Base-by-base conservation (phyloP, 108 stramenopile genomes). In the Cyclotella sp. region DNA sequence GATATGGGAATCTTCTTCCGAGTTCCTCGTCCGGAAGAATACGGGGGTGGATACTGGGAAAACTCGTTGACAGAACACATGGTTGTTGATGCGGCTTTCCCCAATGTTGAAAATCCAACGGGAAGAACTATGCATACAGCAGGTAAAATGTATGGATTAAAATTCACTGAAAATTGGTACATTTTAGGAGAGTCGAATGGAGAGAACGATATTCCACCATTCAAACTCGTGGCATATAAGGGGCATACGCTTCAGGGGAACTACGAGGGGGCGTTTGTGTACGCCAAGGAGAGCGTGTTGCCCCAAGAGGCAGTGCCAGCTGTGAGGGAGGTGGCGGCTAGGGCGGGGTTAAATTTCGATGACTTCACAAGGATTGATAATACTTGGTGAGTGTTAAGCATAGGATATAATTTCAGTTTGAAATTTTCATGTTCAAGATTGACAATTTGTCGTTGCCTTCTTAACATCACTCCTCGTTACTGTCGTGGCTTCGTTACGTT, bases 221-320 rank as follows among this genome's bases (percentile, higher is more conserved):
- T 89, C 76, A 93, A 90, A 52, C 83, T 98, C 42, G 96, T 98
- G 13, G 95, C 93, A 14, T 98, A 96, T 90, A 94, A 85, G 72
- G 97, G 97, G 12, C 96, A 98, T 73, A 98, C 97, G 7, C 84
- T 96, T 51, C 97, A 98, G 77, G 97, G 97, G 9, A 96, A 93
- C 81, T 98, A 98, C 72, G 95, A 98, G 70, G 97, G 97, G 9
- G 88, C 95, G 41, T 98, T 98, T 68, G 93, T 98, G 15, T 96
- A 95, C 65, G 84, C 94, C 28, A 92, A 91, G 76, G 92, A 96
- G 77, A 84, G 89, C 0, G 64, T 73, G 28, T 77, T 97, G 47
- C 93, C 97, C 15, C 69, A 40, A 0, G 88, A 81, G 19, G 93
- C 93, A 11, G 34, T 91, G n/a, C 88, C 92, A 21, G 93, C 94